phyloP scores from a whole-genome alignment of 1,284 basidiomycete species.

The Sanguinoderma infundibulare region DNA sequence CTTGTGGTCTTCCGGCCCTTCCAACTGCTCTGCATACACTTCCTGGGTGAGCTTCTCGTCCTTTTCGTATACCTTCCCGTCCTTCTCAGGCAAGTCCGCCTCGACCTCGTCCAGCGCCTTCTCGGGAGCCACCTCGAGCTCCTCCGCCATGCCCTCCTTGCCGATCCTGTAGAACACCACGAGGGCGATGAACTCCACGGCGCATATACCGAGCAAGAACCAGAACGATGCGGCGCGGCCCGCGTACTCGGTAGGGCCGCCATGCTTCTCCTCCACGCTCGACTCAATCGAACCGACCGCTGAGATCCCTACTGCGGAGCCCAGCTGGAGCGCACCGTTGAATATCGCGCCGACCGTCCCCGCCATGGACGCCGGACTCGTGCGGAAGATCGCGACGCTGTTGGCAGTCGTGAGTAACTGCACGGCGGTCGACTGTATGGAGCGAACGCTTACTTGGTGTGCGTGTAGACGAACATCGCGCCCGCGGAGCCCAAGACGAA shows the following conservation, averaged over 20 bases:
- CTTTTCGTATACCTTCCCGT: too few species aligned
- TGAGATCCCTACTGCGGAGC: conserved; percentile 30
- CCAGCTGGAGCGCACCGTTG: conserved; percentile 4
- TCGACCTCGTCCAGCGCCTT: too few species aligned
- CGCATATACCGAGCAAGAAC: conserved; percentile 51
- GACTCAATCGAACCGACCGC: conserved; percentile 46
- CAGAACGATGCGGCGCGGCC: conserved; percentile 52
- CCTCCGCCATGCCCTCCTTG: too few species aligned
- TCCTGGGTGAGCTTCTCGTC: too few species aligned
- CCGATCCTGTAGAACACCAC: conserved; percentile 42
- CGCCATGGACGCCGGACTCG: conserved; percentile 31
- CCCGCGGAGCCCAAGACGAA: conserved; percentile 47
- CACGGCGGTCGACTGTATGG: conserved; percentile 29
- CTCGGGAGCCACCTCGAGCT: background rate
- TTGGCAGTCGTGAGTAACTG: conserved; percentile 2
- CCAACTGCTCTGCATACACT: too few species aligned
- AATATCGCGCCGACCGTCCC: conserved; percentile 38
- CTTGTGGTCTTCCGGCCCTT: too few species aligned
- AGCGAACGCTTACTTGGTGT: conserved; percentile 2
- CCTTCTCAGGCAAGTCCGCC: too few species aligned
- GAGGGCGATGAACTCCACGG: conserved; percentile 38
- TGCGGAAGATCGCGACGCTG: conserved; percentile 36
- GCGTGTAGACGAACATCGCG: too few species aligned
- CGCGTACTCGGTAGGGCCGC: conserved; percentile 32
- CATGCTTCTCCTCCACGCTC: conserved; percentile 40